Base-by-base conservation (phyloP, 805 yeast genomes). In the Saturnispora bothae region DNA sequence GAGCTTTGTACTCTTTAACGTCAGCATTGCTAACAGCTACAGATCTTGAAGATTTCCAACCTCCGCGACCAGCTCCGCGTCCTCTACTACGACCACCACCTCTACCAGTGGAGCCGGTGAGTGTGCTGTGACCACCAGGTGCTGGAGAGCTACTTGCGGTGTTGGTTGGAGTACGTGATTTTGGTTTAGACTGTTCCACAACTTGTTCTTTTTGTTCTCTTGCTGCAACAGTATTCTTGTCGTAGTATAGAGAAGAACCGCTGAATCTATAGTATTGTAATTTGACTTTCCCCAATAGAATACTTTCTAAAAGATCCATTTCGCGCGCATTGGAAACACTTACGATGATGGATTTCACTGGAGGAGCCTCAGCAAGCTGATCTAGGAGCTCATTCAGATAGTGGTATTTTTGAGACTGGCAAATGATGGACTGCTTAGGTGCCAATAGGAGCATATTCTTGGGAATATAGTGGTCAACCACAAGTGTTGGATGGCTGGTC, bases 381-480 rank as follows among this genome's bases (percentile, higher is more conserved):
- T 68, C 68, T 16, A 73, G 48, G 3, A 79, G 47, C 27, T 64
- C 57, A 48, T 78, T 76, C 43, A 79, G 64, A 33, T 68, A 60
- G 42, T 59, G 60, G 41, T 78, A 73, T 48, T 81, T 81, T 21
- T 78, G 82, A 16, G 83, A 72, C 8, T 76, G 63, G 30, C 57
- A 56, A 30, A 66, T 58, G 34, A 80, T 57, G 33, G 69, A 55
- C 38, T 71, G 76, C 42, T 72, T 78, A 1, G 81, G 65, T 45
- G 78, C 83, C 76, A 76, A 71, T 28, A 79, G 59, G 13, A 83
- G 53, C 44, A 81, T 59, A 40, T 77, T 78, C 46, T 75, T 74
- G 6, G 92, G 86, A 54, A 81, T 76, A 48, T 74, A 83, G 54
- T 83, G 92, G 46, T 80, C 83, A 22, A 82, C 88, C 31, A 83